A percentile compares a stretch with the other conserved stretches of the same genome.
These are phyloP conservation scores for Jamesozyma lodderae DNA, from an alignment of 805 yeast genomes.

Conservation along the genomic window DNA sequence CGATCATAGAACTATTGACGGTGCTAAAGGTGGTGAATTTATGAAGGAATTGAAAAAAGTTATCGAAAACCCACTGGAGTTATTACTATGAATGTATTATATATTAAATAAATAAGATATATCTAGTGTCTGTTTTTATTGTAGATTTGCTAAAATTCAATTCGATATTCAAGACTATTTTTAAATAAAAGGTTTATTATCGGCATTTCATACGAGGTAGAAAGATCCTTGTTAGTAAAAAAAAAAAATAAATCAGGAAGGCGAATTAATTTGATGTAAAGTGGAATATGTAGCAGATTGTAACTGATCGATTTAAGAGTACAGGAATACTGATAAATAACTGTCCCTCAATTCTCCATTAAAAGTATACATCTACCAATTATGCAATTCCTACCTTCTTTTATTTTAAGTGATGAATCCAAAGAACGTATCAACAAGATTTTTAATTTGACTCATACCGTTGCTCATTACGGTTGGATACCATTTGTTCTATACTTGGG, in stretches of 20 bases:
- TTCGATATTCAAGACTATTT: too few species aligned
- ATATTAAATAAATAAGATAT: too few species aligned
- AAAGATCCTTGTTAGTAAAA: too few species aligned
- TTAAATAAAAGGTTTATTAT: too few species aligned
- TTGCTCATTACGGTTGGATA: conserved; percentile 94
- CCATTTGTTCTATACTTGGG: conserved; percentile 92
- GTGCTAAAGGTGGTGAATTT: conserved; percentile 96
- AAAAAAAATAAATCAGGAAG: too few species aligned
- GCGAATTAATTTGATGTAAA: too few species aligned
- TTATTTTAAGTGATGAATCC: conserved; percentile 32
- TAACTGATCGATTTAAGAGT: too few species aligned
- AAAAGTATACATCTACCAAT: background rate
- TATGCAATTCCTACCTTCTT: conserved; percentile 26
- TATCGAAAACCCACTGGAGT: conserved; percentile 91
- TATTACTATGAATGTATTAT: conserved; percentile 50
- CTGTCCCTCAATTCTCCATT: background rate
- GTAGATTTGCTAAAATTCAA: too few species aligned
- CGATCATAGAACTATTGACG: conserved; percentile 96
- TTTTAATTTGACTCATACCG: conserved; percentile 72
- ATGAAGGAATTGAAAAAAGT: conserved; percentile 86
- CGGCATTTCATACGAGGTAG: too few species aligned
- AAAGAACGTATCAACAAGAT: conserved; percentile 83
- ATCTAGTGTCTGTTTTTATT: too few species aligned
- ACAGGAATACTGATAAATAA: too few species aligned
- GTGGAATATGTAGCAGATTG: too few species aligned